Evolutionary conservation across 495 filamentous ascomycete genomes (phyloP), one percentile per base, ranked within the genome.

Genomic region (Aspergillus mulundensis): DNA sequence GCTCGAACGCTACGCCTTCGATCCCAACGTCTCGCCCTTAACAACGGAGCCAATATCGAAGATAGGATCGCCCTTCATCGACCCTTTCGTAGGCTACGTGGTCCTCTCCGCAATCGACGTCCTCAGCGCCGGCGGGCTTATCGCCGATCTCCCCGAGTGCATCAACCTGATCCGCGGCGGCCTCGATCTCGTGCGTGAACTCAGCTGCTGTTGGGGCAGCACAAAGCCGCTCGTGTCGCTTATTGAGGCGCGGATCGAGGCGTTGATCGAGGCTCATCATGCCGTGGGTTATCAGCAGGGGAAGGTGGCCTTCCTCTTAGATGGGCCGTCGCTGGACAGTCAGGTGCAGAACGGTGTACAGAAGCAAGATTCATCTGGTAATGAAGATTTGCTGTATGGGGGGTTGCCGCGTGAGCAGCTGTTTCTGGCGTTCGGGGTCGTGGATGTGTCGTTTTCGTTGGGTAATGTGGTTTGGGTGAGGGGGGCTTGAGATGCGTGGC

Each of bases 81-180:
- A 71, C 20, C 78, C 78, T 0, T 77, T 74, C 56, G 50, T 75
- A 10, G 75, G 72, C 7, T 79, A 75, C 34, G 57, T 73, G 12
- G 70, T 79, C 14, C 59, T 79, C 12, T 70, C 71, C 3, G 78
- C 77, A 2, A 67, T 76, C 15, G 78, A 81, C 25, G 74, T 79
- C 4, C 65, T 79, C 45, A 76, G 74, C 19, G 67, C 74, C 1
- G 75, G 59, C 10, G 72, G 66, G 7, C 59, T 63, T 30, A 59
- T 64, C 2, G 51, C 62, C 2, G 71, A 75, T 20, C 41, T 77
- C n/a, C 58, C 64, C 1, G 68, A 75, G 41, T 67, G 77, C 59
- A 77, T 81, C 45, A 67, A 71, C 6, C 67, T 81, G 47, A 77
- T 78, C 44, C 66, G 65, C 42, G 74, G 74, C 25, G 71, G 72